phyloP scores from a whole-genome alignment of 202 grass and related monocot species.

The Carex sylvatica region DNA sequence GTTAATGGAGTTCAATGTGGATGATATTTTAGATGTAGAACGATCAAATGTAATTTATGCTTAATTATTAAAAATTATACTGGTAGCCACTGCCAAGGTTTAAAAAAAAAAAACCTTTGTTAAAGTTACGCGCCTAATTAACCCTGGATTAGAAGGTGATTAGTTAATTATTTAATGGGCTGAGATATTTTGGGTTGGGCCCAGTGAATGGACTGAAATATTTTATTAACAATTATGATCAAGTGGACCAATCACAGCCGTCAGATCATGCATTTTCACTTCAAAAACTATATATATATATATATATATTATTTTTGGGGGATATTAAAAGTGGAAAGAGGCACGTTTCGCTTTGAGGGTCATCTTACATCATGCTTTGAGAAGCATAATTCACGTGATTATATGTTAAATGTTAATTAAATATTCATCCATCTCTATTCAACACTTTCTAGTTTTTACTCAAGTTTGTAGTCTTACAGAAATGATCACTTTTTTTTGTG shows the following conservation, averaged over 20 bases:
- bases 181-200: constrained; percentile 9
- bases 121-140: background rate
- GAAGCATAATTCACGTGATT: background rate
- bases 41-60: too few relatives aligned
- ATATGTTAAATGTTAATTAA: background rate
- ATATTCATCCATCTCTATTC: background rate
- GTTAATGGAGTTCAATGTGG: too few relatives aligned
- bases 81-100: too few relatives aligned
- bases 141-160: background rate
- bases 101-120: too few relatives aligned
- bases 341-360: background rate
- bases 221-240: background rate
- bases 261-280: background rate
- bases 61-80: too few relatives aligned
- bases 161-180: constrained; percentile 4
- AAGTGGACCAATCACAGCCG: background rate
- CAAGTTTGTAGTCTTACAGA: background rate
- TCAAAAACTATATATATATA: background rate
- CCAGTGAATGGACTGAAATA: background rate
- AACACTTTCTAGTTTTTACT: background rate
- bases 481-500: too few relatives aligned
- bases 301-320: too few relatives aligned
- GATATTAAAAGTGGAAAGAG: too few relatives aligned
- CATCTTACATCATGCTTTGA: background rate
- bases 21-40: too few relatives aligned